phyloP scores from a whole-genome alignment of 1,284 basidiomycete species.

The Cryptococcus neoformans region DNA sequence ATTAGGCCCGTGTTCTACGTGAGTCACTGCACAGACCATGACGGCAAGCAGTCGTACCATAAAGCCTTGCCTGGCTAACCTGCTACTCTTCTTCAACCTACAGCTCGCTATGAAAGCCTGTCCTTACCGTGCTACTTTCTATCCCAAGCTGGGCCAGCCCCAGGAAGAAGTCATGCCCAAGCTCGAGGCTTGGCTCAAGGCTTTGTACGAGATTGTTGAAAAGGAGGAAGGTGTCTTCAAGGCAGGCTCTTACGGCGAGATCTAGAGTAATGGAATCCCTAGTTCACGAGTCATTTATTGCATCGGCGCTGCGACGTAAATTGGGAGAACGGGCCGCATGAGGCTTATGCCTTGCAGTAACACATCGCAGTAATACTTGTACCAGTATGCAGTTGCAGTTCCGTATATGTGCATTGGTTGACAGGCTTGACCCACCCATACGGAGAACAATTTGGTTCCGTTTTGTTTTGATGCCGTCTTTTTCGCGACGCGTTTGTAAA shows the following conservation, averaged over 20 bases:
- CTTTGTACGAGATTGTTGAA: slow-evolving; percentile 66
- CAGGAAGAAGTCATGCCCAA: slow-evolving; percentile 66
- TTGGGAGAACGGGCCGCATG: too few relatives aligned
- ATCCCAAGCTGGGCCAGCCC: slow-evolving; percentile 76
- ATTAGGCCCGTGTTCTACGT: slow-evolving; percentile 81
- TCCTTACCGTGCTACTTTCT: slow-evolving; percentile 87
- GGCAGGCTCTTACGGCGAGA: slow-evolving; percentile 63
- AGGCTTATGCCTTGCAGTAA: too few relatives aligned
- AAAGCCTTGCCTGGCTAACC: background rate
- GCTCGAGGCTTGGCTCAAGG: slow-evolving; percentile 73
- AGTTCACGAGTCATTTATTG: too few relatives aligned
- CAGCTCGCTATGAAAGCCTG: slow-evolving; percentile 96
- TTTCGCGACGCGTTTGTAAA: too few relatives aligned
- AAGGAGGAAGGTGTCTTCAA: slow-evolving; percentile 72
- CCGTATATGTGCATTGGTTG: too few relatives aligned
- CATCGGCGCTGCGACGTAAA: too few relatives aligned
- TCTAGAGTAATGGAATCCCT: slow-evolving; percentile 19
- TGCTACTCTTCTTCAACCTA: background rate
- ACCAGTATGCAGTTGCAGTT: too few relatives aligned
- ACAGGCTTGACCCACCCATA: too few relatives aligned
- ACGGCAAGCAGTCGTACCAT: too few relatives aligned
- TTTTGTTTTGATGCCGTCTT: too few relatives aligned
- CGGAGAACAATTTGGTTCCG: too few relatives aligned
- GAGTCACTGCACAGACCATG: slow-evolving; percentile 43
- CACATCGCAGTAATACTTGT: too few relatives aligned